Conservation (phyloP, 345 rosid species). For the Bretschneidera sinensis region DNA sequence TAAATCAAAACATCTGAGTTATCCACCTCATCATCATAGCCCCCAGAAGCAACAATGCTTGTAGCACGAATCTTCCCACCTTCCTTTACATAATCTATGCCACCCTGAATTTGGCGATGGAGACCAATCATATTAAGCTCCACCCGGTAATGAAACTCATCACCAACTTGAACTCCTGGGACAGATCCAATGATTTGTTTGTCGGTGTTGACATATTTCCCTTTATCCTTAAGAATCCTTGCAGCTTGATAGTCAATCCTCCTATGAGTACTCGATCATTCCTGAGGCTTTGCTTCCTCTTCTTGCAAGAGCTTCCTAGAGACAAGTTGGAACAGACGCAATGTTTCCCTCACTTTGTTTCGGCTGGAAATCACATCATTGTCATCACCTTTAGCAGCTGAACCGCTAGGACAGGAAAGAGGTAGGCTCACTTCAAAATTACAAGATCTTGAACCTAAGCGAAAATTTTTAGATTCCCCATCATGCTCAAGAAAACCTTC, state of each 20-base stretch:
- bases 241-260: constrained; percentile 69
- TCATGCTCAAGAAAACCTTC: constrained; percentile 15
- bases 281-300: constrained; percentile 53
- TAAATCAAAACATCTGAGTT: constrained; percentile 56
- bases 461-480: constrained; percentile 12
- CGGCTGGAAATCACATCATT: constrained; percentile 34
- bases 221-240: constrained; percentile 48
- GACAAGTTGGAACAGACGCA: constrained; percentile 66
- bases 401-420: constrained; percentile 35
- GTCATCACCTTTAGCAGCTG: constrained; percentile 16
- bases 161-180: constrained; percentile 82
- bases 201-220: constrained; percentile 36
- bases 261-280: constrained; percentile 6
- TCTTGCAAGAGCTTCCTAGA: constrained; percentile 69
- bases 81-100: constrained; percentile 60
- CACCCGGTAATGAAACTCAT: constrained; percentile 70
- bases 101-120: constrained; percentile 62
- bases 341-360: constrained; percentile 66
- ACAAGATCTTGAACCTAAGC: constrained; percentile 15
- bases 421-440: constrained; percentile 37
- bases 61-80: constrained; percentile 43
- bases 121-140: constrained; percentile 75
- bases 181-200: constrained; percentile 55
- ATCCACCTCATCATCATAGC: constrained; percentile 58
- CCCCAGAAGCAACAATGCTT: constrained; percentile 70